Evolutionary conservation across 441 rosid species (phyloP).

Genomic region (Rhodomyrtus psidioides): DNA sequence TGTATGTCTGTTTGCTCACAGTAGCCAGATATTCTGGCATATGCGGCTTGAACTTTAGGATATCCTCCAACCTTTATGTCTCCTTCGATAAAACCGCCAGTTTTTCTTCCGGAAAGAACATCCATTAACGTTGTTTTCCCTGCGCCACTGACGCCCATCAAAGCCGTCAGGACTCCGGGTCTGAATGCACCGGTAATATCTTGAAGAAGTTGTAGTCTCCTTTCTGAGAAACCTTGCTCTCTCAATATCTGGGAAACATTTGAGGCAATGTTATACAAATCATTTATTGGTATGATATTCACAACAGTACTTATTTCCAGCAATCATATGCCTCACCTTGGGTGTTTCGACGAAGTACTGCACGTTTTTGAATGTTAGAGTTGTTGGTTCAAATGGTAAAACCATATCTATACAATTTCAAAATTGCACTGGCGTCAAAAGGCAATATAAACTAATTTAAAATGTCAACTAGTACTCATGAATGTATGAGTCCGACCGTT

Average conservation of each 20-base stretch:
- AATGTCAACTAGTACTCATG: background rate
- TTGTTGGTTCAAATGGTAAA: background rate
- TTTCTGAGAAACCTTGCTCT: background rate
- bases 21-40: background rate
- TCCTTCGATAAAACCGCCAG: background rate
- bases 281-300: background rate
- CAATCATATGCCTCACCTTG: background rate
- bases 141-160: background rate
- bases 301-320: background rate
- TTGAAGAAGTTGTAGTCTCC: background rate
- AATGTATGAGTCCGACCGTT: background rate
- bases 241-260: background rate
- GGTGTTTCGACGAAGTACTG: background rate
- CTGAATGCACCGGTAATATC: background rate
- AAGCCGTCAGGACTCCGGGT: background rate
- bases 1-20: background rate
- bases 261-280: background rate
- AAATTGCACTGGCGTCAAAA: background rate
- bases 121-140: background rate
- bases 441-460: background rate
- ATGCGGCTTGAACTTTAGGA: background rate
- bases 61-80: background rate
- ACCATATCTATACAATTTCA: background rate
- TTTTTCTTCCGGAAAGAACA: background rate
- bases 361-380: background rate